These are phyloP conservation scores for Flaveria bidentis DNA, from an alignment of 129 eudicot genomes.

Conservation along the genomic window DNA sequence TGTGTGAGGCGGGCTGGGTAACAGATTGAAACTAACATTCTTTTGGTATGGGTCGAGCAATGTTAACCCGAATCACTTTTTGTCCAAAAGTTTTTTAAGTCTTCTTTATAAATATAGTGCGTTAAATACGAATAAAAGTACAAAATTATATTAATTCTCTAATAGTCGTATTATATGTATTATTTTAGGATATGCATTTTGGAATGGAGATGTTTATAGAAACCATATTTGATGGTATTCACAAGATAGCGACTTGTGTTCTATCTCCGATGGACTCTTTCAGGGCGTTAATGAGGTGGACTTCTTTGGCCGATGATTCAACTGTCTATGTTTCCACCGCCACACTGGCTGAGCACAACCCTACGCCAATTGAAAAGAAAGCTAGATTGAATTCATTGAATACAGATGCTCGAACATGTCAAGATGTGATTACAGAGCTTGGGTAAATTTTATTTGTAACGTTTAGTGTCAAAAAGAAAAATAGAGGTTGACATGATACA, in stretches of 20 bases:
- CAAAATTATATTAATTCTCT: neutral
- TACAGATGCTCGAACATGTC: slow-evolving; percentile 94
- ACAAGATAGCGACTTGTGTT: slow-evolving; percentile 68
- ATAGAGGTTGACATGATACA: neutral
- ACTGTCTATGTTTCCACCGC: slow-evolving; percentile 47
- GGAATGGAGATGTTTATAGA: slow-evolving; percentile 82
- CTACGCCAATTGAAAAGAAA: slow-evolving; percentile 61
- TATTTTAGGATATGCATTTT: slow-evolving; percentile 50
- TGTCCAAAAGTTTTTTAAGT: neutral
- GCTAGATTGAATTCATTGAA: slow-evolving; percentile 52
- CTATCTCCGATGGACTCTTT: slow-evolving; percentile 69
- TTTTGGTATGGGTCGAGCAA: neutral
- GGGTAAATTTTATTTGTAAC: slow-evolving; percentile 51
- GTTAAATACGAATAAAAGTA: neutral
- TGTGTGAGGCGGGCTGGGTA: neutral
- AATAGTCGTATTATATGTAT: neutral
- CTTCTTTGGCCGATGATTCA: slow-evolving; percentile 34
- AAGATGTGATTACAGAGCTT: slow-evolving; percentile 95
- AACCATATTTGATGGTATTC: slow-evolving; percentile 73
- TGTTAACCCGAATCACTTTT: neutral
- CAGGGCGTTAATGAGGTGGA: slow-evolving; percentile 47
- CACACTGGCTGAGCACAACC: slow-evolving; percentile 54
- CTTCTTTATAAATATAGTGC: neutral
- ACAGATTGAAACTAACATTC: no score
- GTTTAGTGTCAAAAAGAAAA: neutral